Conservation (phyloP, 2,329 filamentous ascomycete genomes). For the Monilinia fructigena region DNA sequence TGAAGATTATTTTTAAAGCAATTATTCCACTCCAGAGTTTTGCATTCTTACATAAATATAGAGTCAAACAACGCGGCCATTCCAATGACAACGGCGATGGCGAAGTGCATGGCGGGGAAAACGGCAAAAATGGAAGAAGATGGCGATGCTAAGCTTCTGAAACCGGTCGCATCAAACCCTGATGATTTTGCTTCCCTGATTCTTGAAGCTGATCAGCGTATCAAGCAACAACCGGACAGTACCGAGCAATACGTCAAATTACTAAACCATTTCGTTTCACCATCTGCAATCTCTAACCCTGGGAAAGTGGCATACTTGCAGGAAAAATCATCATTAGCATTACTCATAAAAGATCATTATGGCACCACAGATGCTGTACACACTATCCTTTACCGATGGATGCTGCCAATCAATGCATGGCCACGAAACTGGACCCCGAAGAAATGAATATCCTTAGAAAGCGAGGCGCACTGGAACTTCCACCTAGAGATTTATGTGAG, state of each 20-base stretch:
- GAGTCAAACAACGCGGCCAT: constrained; percentile 5
- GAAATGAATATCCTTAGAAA: constrained; percentile 95
- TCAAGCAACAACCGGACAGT: constrained; percentile 66
- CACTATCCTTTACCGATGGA: constrained; percentile 95
- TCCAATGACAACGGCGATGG: constrained; percentile 44
- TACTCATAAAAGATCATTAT: constrained; percentile 92
- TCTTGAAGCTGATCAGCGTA: constrained; percentile 70
- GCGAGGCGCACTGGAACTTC: constrained; percentile 85
- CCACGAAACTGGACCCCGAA: constrained; percentile 90
- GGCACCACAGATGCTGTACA: constrained; percentile 93
- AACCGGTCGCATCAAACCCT: constrained; percentile 57
- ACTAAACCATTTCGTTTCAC: constrained; percentile 95
- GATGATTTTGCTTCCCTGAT: constrained; percentile 80
- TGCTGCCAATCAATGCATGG: constrained; percentile 75
- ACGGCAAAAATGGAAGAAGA: constrained; percentile 49
- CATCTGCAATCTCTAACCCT: constrained; percentile 93
- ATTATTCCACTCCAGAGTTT: neutral
- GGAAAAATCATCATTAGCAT: constrained; percentile 90
- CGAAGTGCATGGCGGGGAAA: constrained; percentile 34
- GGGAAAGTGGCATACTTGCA: constrained; percentile 92
- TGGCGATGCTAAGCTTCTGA: constrained; percentile 40
- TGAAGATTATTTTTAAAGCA: neutral
- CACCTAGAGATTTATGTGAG: constrained; percentile 83
- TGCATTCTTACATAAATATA: constrained; percentile 3
- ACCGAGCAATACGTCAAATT: constrained; percentile 79